Conservation (phyloP, 257 asterid species). For the Rauvolfia tetraphylla region DNA sequence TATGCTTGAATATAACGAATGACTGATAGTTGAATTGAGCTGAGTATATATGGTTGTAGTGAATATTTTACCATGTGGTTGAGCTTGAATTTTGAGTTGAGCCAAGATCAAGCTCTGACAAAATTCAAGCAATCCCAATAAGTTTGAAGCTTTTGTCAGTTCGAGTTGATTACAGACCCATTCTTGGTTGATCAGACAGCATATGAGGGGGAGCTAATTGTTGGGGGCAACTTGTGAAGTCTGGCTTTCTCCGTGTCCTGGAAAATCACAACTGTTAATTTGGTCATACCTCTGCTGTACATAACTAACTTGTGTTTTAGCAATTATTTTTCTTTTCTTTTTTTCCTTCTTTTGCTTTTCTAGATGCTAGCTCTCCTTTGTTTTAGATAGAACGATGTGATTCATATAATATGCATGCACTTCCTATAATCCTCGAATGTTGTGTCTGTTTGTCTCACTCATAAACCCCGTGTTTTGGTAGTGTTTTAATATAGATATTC, state of each 20-base stretch:
- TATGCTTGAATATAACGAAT: neutral
- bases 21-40: neutral
- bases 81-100: neutral
- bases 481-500: too few species aligned
- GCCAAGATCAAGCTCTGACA: neutral
- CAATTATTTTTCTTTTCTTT: neutral
- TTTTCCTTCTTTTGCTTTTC: too few species aligned
- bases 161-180: neutral
- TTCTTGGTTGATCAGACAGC: neutral
- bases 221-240: neutral
- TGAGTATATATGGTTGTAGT: neutral
- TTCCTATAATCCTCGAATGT: too few species aligned
- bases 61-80: neutral
- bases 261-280: neutral
- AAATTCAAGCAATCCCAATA: neutral
- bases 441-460: too few species aligned
- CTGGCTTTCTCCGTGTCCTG: neutral
- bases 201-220: neutral
- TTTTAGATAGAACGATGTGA: too few species aligned
- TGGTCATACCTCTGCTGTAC: neutral
- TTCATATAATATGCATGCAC: too few species aligned
- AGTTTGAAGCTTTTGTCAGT: neutral
- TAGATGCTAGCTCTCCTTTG: too few species aligned
- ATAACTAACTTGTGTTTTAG: neutral
- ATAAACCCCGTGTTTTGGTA: too few species aligned